Evolutionary conservation across 768 basidiomycete species (phyloP), one percentile per base, ranked within the genome.

Genomic region (Mycena metata): DNA sequence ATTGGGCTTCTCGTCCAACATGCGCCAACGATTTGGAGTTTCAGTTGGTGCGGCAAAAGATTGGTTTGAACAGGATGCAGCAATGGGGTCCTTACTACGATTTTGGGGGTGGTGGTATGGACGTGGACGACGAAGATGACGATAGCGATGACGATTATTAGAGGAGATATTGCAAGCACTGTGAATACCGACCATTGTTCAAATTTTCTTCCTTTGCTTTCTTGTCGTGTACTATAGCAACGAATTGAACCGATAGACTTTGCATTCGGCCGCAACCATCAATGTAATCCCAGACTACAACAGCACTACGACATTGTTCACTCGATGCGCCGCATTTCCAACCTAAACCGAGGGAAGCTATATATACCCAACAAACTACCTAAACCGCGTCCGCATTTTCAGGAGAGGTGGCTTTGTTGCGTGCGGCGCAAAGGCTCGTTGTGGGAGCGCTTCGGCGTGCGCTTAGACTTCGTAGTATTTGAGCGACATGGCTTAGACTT

Each of bases 11-110:
- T 23, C 36, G 63, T 23, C 50, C 51, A 16, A 52, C 47, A 57
- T 79, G 79, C 51, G 70, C 61, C 39, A 78, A 80, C 59, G 78
- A 80, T 65, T 52, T 78, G 46, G 75, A 77, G 64, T 79, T 80
- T 58, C 58, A 63, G 51, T 58, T 77, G 16, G 78, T 80, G 35
- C 70, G 78, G 39, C 58, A 35, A 46, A 72, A 69, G 74, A 64
- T 78, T 4, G 79, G 76, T 1, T 61, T 80, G 60, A 57, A 71
- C 41, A 42, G 58, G 6, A 35, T 70, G 49, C 30, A 73, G 50
- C 54, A 54, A n/a, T 69, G 74, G 71, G 71, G 69, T 1, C 75
- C 73, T 5, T 71, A 69, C 47, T 1, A 45, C 50, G 17, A 26
- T 21, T 6, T 21, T 12, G 39, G 17, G 23, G 23, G 21, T 17